These are phyloP conservation scores for Kwoniella bestiolae DNA, from an alignment of 768 basidiomycete genomes.

Conservation along the genomic window DNA sequence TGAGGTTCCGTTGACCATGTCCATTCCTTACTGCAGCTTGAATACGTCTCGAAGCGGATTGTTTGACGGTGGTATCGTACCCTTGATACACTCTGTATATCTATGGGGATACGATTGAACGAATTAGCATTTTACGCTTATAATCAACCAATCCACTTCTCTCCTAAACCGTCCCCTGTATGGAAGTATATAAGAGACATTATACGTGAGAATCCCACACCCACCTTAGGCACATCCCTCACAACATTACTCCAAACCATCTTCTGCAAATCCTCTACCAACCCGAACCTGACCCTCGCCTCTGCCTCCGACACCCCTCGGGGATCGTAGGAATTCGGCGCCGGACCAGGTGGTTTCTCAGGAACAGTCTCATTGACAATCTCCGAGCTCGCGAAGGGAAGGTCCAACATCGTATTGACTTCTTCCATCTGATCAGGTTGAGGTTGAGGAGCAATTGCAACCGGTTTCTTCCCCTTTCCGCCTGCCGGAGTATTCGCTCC, in stretches of 20 bases:
- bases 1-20: slow-evolving; percentile 31
- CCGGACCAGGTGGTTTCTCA: slow-evolving; percentile 15
- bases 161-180: no score
- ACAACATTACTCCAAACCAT: slow-evolving; percentile 42
- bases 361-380: slow-evolving; percentile 4
- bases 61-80: slow-evolving; percentile 34
- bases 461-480: not conserved
- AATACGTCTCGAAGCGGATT: slow-evolving; percentile 27
- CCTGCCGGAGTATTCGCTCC: not conserved
- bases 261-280: slow-evolving; percentile 47
- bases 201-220: not conserved
- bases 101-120: slow-evolving; percentile 12
- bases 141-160: not conserved
- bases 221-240: slow-evolving; percentile 47
- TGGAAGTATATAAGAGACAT: not conserved
- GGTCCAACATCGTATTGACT: slow-evolving; percentile 12
- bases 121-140: not conserved
- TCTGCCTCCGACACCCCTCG: slow-evolving; percentile 41
- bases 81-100: slow-evolving; percentile 47
- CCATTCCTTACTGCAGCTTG: slow-evolving; percentile 40
- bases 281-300: slow-evolving; percentile 33
- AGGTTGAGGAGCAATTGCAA: slow-evolving; percentile 8
- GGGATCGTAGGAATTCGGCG: slow-evolving; percentile 39
- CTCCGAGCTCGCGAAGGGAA: slow-evolving; percentile 11
- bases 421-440: not conserved